A percentile compares a stretch with the other conserved stretches of the same genome.
Evolutionary conservation across 768 basidiomycete species (phyloP).

Genomic region (Russula sp.): DNA sequence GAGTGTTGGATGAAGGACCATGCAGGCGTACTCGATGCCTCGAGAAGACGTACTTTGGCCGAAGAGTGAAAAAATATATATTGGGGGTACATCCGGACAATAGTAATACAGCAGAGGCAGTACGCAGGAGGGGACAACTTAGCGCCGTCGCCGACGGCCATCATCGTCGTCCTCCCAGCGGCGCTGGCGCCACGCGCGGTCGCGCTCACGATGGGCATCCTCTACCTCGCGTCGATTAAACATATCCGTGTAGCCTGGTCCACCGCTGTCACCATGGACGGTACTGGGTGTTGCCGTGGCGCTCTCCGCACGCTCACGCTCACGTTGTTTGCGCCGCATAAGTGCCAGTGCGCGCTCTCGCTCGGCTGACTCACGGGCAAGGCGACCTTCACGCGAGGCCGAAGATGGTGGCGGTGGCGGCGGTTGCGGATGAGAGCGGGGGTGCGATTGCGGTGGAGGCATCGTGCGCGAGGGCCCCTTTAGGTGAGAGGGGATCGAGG

Average conservation of each 20-base stretch:
- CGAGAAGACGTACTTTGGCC: no score
- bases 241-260: conserved; percentile 52
- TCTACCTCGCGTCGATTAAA: conserved; percentile 68
- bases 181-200: conserved; percentile 33
- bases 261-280: conserved; percentile 37
- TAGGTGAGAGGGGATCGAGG: conserved; percentile 64
- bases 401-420: conserved; percentile 24
- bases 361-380: conserved; percentile 69
- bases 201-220: conserved; percentile 53
- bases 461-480: conserved; percentile 34
- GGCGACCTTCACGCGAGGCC: conserved; percentile 42
- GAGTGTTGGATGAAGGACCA: background rate
- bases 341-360: conserved; percentile 70
- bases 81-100: background rate
- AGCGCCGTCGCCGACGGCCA: conserved; percentile 3
- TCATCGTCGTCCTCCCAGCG: conserved; percentile 18
- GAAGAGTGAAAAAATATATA: background rate
- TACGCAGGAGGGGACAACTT: background rate
- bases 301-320: conserved; percentile 54
- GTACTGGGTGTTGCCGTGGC: conserved; percentile 70
- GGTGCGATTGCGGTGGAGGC: background rate
- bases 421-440: conserved; percentile 23
- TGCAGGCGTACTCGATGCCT: background rate
- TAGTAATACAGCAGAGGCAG: background rate
- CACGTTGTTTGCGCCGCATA: conserved; percentile 58